A percentile compares a stretch with the other conserved stretches of the same genome.
Evolutionary conservation across 1,284 basidiomycete genomes (phyloP).

Genomic region (Rhodotorula sp.): DNA sequence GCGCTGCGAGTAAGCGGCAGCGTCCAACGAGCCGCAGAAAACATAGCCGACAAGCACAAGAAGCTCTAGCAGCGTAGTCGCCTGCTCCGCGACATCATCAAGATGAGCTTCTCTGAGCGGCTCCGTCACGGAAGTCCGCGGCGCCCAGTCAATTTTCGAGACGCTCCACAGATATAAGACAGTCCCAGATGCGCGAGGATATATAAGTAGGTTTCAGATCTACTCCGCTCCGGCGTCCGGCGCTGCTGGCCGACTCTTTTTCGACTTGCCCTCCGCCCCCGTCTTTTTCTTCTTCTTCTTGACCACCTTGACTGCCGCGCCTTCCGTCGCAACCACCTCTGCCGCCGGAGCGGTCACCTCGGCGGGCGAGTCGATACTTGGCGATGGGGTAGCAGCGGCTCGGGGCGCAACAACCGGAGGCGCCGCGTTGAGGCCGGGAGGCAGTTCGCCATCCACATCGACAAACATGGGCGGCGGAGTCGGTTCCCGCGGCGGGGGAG

Average conservation of each 20-base stretch:
- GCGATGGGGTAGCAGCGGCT: neutral
- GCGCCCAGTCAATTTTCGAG: no score
- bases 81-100: neutral
- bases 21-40: slow-evolving; percentile 7
- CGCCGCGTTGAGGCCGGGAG: slow-evolving; percentile 57
- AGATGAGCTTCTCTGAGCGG: neutral
- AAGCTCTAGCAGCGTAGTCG: no score
- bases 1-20: slow-evolving; percentile 1
- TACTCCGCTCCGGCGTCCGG: neutral
- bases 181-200: no score
- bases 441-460: slow-evolving; percentile 82
- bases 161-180: no score
- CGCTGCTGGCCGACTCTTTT: neutral
- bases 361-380: no score
- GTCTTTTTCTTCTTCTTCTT: slow-evolving; percentile 59
- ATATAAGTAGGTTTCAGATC: neutral
- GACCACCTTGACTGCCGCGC: slow-evolving; percentile 58
- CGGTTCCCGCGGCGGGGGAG: slow-evolving; percentile 41
- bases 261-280: neutral
- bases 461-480: slow-evolving; percentile 58
- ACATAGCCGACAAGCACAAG: neutral
- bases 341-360: neutral
- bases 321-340: slow-evolving; percentile 22
- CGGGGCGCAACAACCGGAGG: neutral
- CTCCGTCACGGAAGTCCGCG: neutral